phyloP scores from a whole-genome alignment of 108 stramenopile species.

The Fragilaria crotonensis region DNA sequence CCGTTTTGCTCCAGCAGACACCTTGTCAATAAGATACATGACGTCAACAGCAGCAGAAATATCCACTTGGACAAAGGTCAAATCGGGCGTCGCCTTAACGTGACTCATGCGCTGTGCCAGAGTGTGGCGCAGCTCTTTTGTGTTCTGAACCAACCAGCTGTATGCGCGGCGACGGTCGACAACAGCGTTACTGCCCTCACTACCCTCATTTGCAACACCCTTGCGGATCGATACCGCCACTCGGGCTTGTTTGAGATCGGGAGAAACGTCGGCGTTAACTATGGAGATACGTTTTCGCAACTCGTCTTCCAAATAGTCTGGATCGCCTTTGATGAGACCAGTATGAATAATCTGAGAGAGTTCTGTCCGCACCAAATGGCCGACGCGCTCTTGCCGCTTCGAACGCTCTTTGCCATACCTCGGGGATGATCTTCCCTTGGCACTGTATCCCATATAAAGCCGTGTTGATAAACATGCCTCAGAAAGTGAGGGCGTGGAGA shows the following conservation, averaged over 20 bases:
- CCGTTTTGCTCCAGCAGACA: conserved; percentile 56
- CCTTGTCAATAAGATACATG: conserved; percentile 85
- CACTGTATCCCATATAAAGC: neutral
- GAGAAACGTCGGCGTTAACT: conserved; percentile 72
- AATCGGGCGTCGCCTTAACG: conserved; percentile 71
- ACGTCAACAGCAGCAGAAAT: conserved; percentile 85
- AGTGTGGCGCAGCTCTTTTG: conserved; percentile 62
- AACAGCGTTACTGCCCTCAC: conserved; percentile 3
- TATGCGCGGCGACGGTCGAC: conserved; percentile 74
- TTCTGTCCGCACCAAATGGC: conserved; percentile 71
- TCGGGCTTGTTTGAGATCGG: conserved; percentile 82
- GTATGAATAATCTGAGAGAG: conserved; percentile 52
- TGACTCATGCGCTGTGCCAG: conserved; percentile 75
- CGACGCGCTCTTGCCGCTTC: conserved; percentile 81
- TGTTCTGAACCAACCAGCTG: conserved; percentile 76
- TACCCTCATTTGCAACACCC: conserved; percentile 3
- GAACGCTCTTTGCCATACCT: conserved; percentile 37
- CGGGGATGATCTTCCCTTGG: conserved; percentile 2
- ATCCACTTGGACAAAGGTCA: conserved; percentile 85
- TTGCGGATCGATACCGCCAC: conserved; percentile 67
- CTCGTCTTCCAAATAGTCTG: conserved; percentile 53
- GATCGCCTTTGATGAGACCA: conserved; percentile 40
- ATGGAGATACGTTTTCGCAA: conserved; percentile 65
- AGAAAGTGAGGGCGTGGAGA: neutral
- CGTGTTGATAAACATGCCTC: too few relatives aligned